phyloP scores from a whole-genome alignment of 2,329 filamentous ascomycete species.

The Pseudogymnoascus sp. region DNA sequence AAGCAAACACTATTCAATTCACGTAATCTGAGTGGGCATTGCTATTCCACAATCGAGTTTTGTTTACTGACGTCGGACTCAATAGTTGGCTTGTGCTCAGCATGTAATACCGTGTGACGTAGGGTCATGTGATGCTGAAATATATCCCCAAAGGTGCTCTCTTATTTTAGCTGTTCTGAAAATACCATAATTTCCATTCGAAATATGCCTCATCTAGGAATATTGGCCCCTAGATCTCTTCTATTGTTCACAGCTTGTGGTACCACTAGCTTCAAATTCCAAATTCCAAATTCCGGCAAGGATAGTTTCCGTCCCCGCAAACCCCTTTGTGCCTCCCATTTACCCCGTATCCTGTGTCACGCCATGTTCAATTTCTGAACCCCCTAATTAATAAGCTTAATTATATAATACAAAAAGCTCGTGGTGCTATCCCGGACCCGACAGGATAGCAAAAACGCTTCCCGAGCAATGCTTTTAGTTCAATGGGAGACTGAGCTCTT shows the following conservation, averaged over 20 bases:
- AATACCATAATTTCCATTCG: neutral
- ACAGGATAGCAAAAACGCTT: neutral
- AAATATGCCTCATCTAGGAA: neutral
- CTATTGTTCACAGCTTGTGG: neutral
- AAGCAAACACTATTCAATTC: conserved; percentile 1
- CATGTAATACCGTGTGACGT: neutral
- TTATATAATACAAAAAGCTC: conserved; percentile 4
- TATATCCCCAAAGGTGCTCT: neutral
- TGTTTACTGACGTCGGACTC: neutral
- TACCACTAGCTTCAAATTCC: neutral
- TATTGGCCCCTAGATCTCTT: neutral
- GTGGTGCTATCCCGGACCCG: neutral
- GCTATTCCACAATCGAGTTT: neutral
- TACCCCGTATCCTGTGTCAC: neutral
- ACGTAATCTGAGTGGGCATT: neutral
- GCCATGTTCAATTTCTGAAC: neutral
- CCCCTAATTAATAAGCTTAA: conserved; percentile 2
- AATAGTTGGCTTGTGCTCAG: neutral
- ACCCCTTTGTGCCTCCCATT: neutral
- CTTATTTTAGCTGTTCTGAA: neutral
- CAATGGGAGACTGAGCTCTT: neutral
- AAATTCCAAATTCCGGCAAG: neutral
- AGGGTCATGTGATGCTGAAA: neutral
- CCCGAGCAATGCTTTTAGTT: neutral
- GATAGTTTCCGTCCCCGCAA: conserved; percentile 1